Percentiles rank a stretch among this genome's conserved stretches.
These are phyloP conservation scores for Quercus wislizeni DNA, from an alignment of 306 rosid genomes.

Conservation along the genomic window DNA sequence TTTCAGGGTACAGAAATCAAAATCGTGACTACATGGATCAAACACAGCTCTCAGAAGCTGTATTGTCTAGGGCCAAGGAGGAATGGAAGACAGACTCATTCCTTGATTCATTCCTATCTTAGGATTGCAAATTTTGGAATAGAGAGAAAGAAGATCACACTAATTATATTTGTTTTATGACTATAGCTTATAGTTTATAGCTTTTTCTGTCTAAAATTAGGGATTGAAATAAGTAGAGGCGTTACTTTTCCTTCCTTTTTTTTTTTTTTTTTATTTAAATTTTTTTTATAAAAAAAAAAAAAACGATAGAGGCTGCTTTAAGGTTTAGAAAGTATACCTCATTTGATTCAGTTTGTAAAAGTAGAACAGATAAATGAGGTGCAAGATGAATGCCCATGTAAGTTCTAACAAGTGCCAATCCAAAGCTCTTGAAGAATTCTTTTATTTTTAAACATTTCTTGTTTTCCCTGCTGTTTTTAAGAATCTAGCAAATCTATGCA, in stretches of 20 bases:
- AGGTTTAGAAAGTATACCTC: neutral
- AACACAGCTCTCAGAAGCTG: constrained; percentile 24
- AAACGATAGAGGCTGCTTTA: neutral
- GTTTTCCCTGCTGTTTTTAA: neutral
- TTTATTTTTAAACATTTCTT: neutral
- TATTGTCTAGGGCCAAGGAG: constrained; percentile 34
- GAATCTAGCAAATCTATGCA: neutral
- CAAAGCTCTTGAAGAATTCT: neutral
- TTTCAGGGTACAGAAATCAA: constrained; percentile 21
- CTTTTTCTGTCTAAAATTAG: constrained; percentile 14
- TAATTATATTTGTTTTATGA: constrained; percentile 22
- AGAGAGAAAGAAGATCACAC: neutral
- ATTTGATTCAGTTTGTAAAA: constrained; percentile 2
- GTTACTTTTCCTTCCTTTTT: constrained; percentile 17
- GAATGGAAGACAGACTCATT: constrained; percentile 47
- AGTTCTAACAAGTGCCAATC: neutral
- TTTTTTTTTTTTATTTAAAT: too few relatives aligned
- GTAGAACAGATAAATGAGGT: constrained; percentile 11
- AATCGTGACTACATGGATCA: constrained; percentile 22
- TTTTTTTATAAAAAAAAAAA: too few relatives aligned
- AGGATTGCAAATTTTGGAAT: constrained; percentile 26
- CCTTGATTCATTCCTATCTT: constrained; percentile 40
- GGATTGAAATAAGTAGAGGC: constrained; percentile 8
- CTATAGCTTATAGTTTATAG: constrained; percentile 22
- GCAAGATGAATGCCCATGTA: neutral